Base-by-base conservation (phyloP, 2,329 filamentous ascomycete genomes). In the Pleoardoris graminearum region DNA sequence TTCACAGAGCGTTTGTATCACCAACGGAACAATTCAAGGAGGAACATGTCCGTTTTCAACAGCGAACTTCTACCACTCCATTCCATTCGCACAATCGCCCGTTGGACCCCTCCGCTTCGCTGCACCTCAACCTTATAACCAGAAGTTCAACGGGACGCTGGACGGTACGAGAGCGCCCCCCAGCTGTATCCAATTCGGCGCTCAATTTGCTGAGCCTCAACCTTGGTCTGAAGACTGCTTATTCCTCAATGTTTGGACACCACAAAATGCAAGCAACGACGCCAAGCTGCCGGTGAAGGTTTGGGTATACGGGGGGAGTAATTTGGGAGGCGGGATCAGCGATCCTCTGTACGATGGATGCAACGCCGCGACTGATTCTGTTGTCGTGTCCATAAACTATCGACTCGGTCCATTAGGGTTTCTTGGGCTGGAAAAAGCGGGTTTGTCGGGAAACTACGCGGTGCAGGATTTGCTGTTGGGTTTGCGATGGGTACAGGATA, bases 141-240 rank as follows among this genome's bases (percentile, higher is more conserved):
- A 14, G 27, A 32, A 44, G 29, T 44, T 32, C 27, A 44, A 44
- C 14, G 41, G 41, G 7, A 33, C 41, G 4, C n/a, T 44, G n/a
- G 17, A 44, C 14, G 41, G 27, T 2, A 44, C 41, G 5, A 32
- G 33, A 22, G 17, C 4, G 8, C 16, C 41, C 16, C 41, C 41
- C 21, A 44, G 16, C 16, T 44, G 41, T 17, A 44, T 44, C 7
- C 41, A 44, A n/a, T 44, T 44, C 11, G 16, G 29, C 10, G 11
- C 22, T n/a, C 22, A 21, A 3, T 32, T 44, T 17, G 11, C 10
- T n/a, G 41, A 44, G n/a, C 41, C 41, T 44, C 27, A 32, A 14
- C 41, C 41, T 22, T 33, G 41, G 29, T 44, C 41, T 5, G 42
- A 45, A 25, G 42, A 45, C 19, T 45, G 42, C 12, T 25, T 45